These are phyloP conservation scores for Plasmodium adleri DNA, from an alignment of 169 alveolate species.

Conservation along the genomic window DNA sequence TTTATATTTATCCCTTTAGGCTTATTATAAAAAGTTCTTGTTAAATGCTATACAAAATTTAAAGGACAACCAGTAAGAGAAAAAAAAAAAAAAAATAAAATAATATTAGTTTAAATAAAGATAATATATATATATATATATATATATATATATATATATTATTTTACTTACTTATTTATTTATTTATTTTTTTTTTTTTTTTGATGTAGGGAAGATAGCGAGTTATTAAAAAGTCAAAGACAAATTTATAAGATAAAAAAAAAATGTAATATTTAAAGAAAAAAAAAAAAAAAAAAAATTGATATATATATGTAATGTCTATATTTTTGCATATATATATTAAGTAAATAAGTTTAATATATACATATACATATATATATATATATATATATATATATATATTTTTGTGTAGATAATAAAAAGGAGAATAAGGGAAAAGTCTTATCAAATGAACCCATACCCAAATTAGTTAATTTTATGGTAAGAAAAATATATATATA, in stretches of 20 bases:
- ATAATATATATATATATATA: not conserved
- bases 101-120: too few relatives aligned
- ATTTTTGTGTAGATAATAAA: slow-evolving; percentile 14
- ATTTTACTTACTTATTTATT: not conserved
- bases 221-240: slow-evolving; percentile 47
- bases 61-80: slow-evolving; percentile 67
- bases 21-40: slow-evolving; percentile 58
- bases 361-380: not conserved
- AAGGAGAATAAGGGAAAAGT: slow-evolving; percentile 29
- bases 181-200: not conserved
- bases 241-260: slow-evolving; percentile 60
- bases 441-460: slow-evolving; percentile 42
- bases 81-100: not conserved
- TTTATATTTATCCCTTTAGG: slow-evolving; percentile 14
- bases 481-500: slow-evolving; percentile 6
- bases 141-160: not conserved
- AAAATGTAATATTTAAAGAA: slow-evolving; percentile 49
- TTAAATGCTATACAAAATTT: slow-evolving; percentile 64
- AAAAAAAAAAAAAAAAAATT: not conserved
- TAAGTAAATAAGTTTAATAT: slow-evolving; percentile 3
- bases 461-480: slow-evolving; percentile 72
- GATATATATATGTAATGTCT: not conserved
- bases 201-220: slow-evolving; percentile 53
- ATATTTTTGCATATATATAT: not conserved
- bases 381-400: not conserved